Percentiles rank a stretch among this genome's conserved stretches.
These are phyloP conservation scores for Huntiella savannae DNA, from an alignment of 2,329 filamentous ascomycete species.

Conservation along the genomic window DNA sequence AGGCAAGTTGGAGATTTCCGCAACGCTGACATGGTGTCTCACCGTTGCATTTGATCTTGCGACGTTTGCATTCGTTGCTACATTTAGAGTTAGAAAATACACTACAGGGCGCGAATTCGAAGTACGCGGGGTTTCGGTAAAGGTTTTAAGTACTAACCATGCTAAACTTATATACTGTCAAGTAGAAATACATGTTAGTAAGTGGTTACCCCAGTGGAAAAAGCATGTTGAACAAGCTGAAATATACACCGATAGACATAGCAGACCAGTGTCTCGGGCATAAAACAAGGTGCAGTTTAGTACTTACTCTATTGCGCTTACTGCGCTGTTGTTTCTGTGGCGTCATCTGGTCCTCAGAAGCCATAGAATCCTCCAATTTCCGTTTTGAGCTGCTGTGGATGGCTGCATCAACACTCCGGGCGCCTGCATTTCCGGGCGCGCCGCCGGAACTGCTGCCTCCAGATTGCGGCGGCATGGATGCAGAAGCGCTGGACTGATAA, in stretches of 20 bases:
- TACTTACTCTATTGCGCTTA: constrained; percentile 38
- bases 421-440: neutral
- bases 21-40: constrained; percentile 49
- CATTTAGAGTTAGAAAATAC: constrained; percentile 5
- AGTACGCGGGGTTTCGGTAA: constrained; percentile 3
- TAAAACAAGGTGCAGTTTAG: neutral
- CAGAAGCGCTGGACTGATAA: constrained; percentile 1
- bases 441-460: neutral
- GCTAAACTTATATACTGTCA: constrained; percentile 40
- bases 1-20: constrained; percentile 46
- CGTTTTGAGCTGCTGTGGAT: constrained; percentile 16
- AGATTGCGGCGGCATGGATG: neutral
- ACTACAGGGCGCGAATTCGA: neutral
- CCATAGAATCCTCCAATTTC: constrained; percentile 16
- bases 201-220: neutral
- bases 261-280: neutral
- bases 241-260: neutral
- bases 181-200: neutral
- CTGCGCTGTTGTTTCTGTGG: constrained; percentile 33
- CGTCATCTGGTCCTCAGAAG: constrained; percentile 22
- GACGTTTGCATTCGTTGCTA: constrained; percentile 56
- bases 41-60: constrained; percentile 59
- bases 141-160: constrained; percentile 25
- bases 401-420: neutral
- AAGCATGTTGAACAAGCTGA: neutral